Percentiles rank a stretch among this genome's conserved stretches.
phyloP scores from a whole-genome alignment of 371 early-diverging fungal species.

The Mortierella sp. region DNA sequence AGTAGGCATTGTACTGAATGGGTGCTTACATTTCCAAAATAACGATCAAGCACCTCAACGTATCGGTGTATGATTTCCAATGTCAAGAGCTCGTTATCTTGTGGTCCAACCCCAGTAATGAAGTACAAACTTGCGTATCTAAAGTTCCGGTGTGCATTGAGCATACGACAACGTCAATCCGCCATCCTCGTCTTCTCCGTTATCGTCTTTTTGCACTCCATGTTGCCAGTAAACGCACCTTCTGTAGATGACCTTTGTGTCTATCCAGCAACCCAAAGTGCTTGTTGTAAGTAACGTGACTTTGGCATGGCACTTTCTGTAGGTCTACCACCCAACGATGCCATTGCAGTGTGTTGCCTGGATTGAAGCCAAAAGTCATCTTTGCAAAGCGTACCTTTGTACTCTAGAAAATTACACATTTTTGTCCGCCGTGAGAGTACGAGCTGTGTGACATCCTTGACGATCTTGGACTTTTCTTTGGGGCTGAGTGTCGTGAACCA shows the following conservation, averaged over 20 bases:
- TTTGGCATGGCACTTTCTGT: neutral
- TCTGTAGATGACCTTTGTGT: slow-evolving; percentile 94
- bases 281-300: neutral
- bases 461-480: slow-evolving; percentile 94
- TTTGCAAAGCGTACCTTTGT: slow-evolving; percentile 73
- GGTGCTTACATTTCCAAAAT: slow-evolving; percentile 90
- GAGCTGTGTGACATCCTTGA: slow-evolving; percentile 92
- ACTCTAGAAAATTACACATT: slow-evolving; percentile 98
- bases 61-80: slow-evolving; percentile 97
- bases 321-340: too few relatives aligned
- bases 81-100: slow-evolving; percentile 93
- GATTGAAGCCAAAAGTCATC: too few relatives aligned
- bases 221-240: slow-evolving; percentile 57
- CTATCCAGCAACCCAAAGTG: slow-evolving; percentile 50
- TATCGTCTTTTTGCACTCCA: too few relatives aligned
- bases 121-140: slow-evolving; percentile 97
- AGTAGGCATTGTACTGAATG: neutral
- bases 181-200: too few relatives aligned
- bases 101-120: slow-evolving; percentile 90
- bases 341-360: too few relatives aligned
- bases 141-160: neutral
- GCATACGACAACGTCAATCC: too few relatives aligned
- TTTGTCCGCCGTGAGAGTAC: slow-evolving; percentile 91
- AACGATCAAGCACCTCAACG: slow-evolving; percentile 96
- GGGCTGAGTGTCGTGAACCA: slow-evolving; percentile 93